Base-by-base conservation (phyloP, 2,329 filamentous ascomycete species). In the Monosporascus sp. region DNA sequence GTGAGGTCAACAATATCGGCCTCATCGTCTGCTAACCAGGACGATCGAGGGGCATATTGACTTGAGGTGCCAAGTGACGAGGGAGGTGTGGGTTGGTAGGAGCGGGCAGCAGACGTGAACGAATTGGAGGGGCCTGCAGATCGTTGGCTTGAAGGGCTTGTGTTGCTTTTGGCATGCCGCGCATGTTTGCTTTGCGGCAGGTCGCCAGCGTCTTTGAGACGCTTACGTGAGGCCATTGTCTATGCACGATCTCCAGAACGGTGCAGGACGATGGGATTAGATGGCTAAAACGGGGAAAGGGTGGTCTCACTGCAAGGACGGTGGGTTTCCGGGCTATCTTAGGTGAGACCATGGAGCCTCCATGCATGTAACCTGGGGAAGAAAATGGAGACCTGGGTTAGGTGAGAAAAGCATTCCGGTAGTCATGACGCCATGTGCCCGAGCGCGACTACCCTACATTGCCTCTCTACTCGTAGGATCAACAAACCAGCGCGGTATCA, bases 1-100 rank as follows among this genome's bases (percentile, higher is more conserved):
- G 74, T 76, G 37, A 77, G 62, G 48, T 77, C 76, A 31, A 76
- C 58, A 11, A 63, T 60, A 7, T 70, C 68, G 37, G 77, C 74
- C 11, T 66, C 63, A 45, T 66, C 65, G 11, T 62, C 61, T n/a
- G 58, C 54, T 15, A 46, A 37, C 57, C 58, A 61, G 3, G 55
- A 54, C n/a, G 59, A 53, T 17, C 57, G 52, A 5, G 48, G 52
- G 6, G 41, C 15, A 1, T 48, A 18, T 45, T 56, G 62, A 20
- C 51, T 51, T 18, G 57, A 51, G 38, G 52, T 48, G 8, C 53
- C 46, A 22, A 55, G 46, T 40, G 62, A 62, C 7, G 61, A 65
- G 7, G 60, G 48, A 28, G 55, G 55, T 9, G 54, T 20, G 9
- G 35, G n/a, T 35, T 51, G 51, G 15, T 51, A 55, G 9, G 18